Evolutionary conservation across 139 green algal species (phyloP), one percentile per base, ranked within the genome.

Genomic region (Haematococcus lacustris): DNA sequence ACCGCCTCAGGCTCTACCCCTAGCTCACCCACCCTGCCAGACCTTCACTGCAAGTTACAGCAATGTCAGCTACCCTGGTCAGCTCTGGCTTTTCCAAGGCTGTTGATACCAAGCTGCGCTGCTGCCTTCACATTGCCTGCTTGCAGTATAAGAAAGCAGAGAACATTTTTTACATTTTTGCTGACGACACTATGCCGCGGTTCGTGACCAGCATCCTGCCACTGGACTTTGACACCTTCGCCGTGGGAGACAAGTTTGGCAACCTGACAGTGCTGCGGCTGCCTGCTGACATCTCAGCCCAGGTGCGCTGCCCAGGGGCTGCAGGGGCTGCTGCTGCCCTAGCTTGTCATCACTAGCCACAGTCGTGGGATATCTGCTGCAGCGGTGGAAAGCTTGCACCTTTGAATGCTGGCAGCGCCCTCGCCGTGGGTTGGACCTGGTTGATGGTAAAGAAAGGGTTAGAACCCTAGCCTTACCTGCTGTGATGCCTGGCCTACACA

Each of bases 221-320:
- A 32, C 82, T 99, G 23, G 95, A 99, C 85, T 98, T 97, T 76
- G 94, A 99, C 88, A 99, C 93, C 2, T 74, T 98, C 33, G 89
- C 85, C 4, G 87, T 80, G 30, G 93, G 74, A 3, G 95, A 99
- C 83, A 96, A 96, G 82, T 99, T 99, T 80, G 94, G 95, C 63
- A 99, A 98, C 82, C 35, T 98, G 34, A 91, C 85, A 66, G 81
- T 99, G 30, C 68, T 82, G 37, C 85, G 95, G 0, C 78, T 99
- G 84, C 91, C 92, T 1, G 39, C 81, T 38, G 94, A 99, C 33
- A 71, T 95, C 0, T 97, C 89, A 3, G 77, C 83, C 13, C 85
- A 91, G 82, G 93, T 96, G 66, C 26, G 66, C 6, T 3, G 63
- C 17, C 9, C 43, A n/a, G n/a, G n/a, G n/a, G n/a, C n/a, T n/a